Percentiles rank a stretch among this genome's conserved stretches.
These are phyloP conservation scores for Trichophyton equinum DNA, from an alignment of 2,329 filamentous ascomycete genomes.

Conservation along the genomic window DNA sequence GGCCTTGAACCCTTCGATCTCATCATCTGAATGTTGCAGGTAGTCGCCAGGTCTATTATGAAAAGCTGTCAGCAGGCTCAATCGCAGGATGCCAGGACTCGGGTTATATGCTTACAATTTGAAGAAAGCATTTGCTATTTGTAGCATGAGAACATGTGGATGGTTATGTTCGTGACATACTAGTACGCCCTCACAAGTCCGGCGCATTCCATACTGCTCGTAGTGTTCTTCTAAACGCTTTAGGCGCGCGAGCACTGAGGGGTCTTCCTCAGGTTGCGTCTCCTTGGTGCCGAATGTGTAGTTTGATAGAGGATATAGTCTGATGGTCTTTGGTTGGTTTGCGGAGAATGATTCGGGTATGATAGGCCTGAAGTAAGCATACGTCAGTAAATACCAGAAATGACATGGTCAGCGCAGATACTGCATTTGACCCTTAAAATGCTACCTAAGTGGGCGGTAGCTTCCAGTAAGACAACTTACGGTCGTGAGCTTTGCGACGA, in stretches of 20 bases:
- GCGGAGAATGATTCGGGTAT: conserved; percentile 74
- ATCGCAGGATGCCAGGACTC: no score
- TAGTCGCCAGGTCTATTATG: conserved; percentile 69
- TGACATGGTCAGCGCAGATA: neutral
- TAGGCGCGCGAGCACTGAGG: conserved; percentile 81
- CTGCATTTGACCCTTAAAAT: neutral
- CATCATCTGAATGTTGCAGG: conserved; percentile 71
- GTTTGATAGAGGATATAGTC: conserved; percentile 88
- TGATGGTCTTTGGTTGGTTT: conserved; percentile 80
- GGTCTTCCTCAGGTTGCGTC: conserved; percentile 94
- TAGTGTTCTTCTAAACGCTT: conserved; percentile 96
- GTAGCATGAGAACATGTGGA: conserved; percentile 95
- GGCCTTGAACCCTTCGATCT: conserved; percentile 87
- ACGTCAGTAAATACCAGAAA: neutral
- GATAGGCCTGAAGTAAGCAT: conserved; percentile 43
- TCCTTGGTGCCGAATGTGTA: conserved; percentile 99
- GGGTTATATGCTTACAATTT: conserved; percentile 52
- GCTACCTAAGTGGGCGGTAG: neutral
- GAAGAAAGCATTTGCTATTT: conserved; percentile 99
- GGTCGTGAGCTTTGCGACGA: conserved; percentile 65
- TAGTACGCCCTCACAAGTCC: conserved; percentile 91
- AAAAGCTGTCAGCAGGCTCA: neutral
- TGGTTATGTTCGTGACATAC: conserved; percentile 99
- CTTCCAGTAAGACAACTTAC: conserved; percentile 26
- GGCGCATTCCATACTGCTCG: conserved; percentile 80